A percentile compares a stretch with the other conserved stretches of the same genome.
Conservation (phyloP, 768 basidiomycete genomes). For the Astraeus odoratus region DNA sequence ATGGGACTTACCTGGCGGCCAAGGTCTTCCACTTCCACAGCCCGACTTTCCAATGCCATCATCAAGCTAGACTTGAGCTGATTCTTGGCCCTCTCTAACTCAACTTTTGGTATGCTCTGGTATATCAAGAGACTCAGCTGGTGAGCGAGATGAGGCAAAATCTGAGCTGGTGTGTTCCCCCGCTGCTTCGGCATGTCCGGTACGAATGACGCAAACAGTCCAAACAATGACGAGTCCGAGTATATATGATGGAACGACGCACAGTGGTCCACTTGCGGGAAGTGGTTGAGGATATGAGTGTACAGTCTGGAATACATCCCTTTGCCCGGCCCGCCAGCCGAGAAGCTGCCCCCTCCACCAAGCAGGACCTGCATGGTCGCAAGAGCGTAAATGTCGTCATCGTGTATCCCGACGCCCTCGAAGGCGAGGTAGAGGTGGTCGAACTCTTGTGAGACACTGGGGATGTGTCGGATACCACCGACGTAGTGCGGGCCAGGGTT, state of each 20-base stretch:
- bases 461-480: slow-evolving; percentile 74
- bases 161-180: slow-evolving; percentile 60
- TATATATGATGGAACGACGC: slow-evolving; percentile 98
- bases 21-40: slow-evolving; percentile 82
- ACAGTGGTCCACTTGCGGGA: slow-evolving; percentile 91
- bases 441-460: slow-evolving; percentile 60
- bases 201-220: slow-evolving; percentile 80
- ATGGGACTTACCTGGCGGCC: slow-evolving; percentile 81
- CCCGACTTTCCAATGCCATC: slow-evolving; percentile 89
- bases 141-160: slow-evolving; percentile 79
- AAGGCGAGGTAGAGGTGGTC: slow-evolving; percentile 91
- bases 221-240: slow-evolving; percentile 89
- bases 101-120: slow-evolving; percentile 52
- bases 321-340: slow-evolving; percentile 95
- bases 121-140: slow-evolving; percentile 82
- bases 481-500: slow-evolving; percentile 56
- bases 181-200: slow-evolving; percentile 50
- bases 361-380: slow-evolving; percentile 93
- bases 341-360: slow-evolving; percentile 95
- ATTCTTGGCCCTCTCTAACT: slow-evolving; percentile 87
- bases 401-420: slow-evolving; percentile 86
- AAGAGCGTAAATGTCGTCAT: slow-evolving; percentile 87
- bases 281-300: slow-evolving; percentile 92
- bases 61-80: slow-evolving; percentile 89
- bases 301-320: slow-evolving; percentile 98